Evolutionary conservation across 2,329 filamentous ascomycete species (phyloP), one percentile per base, ranked within the genome.

Genomic region (Ascocoryne sarcoides): DNA sequence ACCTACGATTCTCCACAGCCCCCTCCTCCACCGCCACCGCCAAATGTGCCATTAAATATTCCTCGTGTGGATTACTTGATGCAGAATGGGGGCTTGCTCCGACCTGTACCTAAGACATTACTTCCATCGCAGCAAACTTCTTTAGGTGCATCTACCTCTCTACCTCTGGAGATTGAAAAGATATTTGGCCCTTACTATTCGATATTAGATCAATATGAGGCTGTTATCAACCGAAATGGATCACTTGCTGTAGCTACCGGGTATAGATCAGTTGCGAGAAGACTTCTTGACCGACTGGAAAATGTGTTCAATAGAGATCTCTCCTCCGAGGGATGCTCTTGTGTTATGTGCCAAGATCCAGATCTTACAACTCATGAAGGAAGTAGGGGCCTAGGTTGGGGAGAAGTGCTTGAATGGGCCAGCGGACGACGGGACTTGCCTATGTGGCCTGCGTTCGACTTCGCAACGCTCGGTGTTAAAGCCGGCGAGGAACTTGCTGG

Each of bases 191-290:
- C 87, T 0, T 86, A 92, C 50, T 83, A 84, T 60, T 81, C 78
- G 48, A 71, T 95, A 2, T 70, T 98, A 16, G 84, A 94, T 50
- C 84, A 94, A 56, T 96, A 95, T 58, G 76, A 82, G 48, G 73
- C 76, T 3, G 89, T 98, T 3, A 71, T 96, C 47, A 68, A 73
- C 31, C 88, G 83, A 47, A 86, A 84, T 52, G 92, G 92, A 3
- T 96, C 90, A 0, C 68, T 98, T 4, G 92, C 92, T 2, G 92
- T 96, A 2, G 92, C 92, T 12, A 96, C 90, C 0, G 92, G 92
- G 4, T 95, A 96, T 61, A 79, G 86, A 39, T 95, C 90, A 0
- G 84, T 96, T n/a, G 92, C 92, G 3, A 79, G 92, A 4, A 77
- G 89, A 37, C 66, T 96, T 17, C 73, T 96, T 4, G 90, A 98